Conservation (phyloP, 1,284 basidiomycete genomes). For the Pascua guehoae region DNA sequence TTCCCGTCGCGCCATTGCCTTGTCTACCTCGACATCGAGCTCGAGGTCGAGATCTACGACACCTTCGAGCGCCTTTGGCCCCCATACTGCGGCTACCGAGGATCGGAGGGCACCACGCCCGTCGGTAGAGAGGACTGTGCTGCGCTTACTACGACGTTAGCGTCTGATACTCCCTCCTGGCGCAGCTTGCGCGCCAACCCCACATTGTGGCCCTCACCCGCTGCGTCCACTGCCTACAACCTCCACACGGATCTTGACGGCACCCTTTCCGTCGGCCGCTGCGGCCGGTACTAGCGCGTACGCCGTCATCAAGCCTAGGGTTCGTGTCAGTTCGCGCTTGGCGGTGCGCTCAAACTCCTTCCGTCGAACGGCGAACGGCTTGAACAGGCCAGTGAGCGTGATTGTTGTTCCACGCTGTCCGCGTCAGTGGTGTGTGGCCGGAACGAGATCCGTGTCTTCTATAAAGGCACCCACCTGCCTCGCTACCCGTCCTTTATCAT, state of each 20-base stretch:
- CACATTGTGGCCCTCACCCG: constrained; percentile 55
- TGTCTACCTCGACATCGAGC: constrained; percentile 66
- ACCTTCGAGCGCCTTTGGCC: constrained; percentile 70
- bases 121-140: constrained; percentile 68
- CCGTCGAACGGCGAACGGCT: constrained; percentile 78
- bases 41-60: constrained; percentile 69
- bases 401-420: constrained; percentile 82
- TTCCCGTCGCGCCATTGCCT: constrained; percentile 49
- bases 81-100: constrained; percentile 77
- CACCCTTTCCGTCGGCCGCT: constrained; percentile 41
- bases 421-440: not conserved
- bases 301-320: constrained; percentile 73
- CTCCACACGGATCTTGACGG: constrained; percentile 72
- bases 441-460: too few relatives aligned
- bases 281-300: constrained; percentile 77
- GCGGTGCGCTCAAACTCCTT: constrained; percentile 87
- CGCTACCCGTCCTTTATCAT: constrained; percentile 60
- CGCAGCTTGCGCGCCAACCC: too few relatives aligned
- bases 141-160: constrained; percentile 59
- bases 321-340: constrained; percentile 87
- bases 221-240: constrained; percentile 55
- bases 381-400: constrained; percentile 69
- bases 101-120: constrained; percentile 61
- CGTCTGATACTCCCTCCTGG: not conserved
- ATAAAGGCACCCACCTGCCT: constrained; percentile 60